These are phyloP conservation scores for Takashimella koratensis DNA, from an alignment of 1,284 basidiomycete species.

Conservation along the genomic window DNA sequence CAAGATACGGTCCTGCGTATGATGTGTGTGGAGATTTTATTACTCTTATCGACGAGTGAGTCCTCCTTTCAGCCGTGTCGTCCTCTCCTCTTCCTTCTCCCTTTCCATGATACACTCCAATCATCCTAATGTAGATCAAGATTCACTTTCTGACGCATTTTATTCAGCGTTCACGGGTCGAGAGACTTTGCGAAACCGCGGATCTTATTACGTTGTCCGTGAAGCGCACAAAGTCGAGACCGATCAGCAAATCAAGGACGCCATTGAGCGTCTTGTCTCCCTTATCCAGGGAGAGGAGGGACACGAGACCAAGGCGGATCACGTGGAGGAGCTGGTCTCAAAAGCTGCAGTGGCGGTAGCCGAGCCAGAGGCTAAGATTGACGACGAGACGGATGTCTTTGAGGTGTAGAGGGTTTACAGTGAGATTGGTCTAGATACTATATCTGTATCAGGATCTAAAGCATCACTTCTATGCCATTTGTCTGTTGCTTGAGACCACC, in stretches of 20 bases:
- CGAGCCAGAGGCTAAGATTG: slow-evolving; percentile 27
- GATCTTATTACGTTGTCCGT: slow-evolving; percentile 83
- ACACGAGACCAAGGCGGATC: slow-evolving; percentile 52
- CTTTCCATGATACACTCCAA: too few relatives aligned
- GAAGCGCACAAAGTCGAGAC: slow-evolving; percentile 74
- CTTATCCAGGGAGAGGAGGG: slow-evolving; percentile 69
- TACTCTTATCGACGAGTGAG: slow-evolving; percentile 76
- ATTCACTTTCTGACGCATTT: too few relatives aligned
- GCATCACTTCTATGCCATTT: too few relatives aligned
- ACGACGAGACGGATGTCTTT: slow-evolving; percentile 32
- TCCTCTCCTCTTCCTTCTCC: too few relatives aligned
- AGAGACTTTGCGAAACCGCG: slow-evolving; percentile 71
- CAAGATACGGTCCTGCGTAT: slow-evolving; percentile 72
- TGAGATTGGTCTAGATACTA: too few relatives aligned
- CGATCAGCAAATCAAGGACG: slow-evolving; percentile 66
- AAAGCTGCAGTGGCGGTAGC: slow-evolving; percentile 38
- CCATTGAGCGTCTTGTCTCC: slow-evolving; percentile 68
- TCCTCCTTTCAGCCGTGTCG: too few relatives aligned
- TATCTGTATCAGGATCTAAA: too few relatives aligned
- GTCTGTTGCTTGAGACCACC: too few relatives aligned
- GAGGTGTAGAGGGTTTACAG: slow-evolving; percentile 32
- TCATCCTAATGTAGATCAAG: too few relatives aligned
- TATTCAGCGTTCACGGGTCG: slow-evolving; percentile 67
- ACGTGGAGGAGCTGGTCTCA: slow-evolving; percentile 55
- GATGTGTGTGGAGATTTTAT: slow-evolving; percentile 81